Base-by-base conservation (phyloP, 495 filamentous ascomycete species). In the Achaetomiella virescens region DNA sequence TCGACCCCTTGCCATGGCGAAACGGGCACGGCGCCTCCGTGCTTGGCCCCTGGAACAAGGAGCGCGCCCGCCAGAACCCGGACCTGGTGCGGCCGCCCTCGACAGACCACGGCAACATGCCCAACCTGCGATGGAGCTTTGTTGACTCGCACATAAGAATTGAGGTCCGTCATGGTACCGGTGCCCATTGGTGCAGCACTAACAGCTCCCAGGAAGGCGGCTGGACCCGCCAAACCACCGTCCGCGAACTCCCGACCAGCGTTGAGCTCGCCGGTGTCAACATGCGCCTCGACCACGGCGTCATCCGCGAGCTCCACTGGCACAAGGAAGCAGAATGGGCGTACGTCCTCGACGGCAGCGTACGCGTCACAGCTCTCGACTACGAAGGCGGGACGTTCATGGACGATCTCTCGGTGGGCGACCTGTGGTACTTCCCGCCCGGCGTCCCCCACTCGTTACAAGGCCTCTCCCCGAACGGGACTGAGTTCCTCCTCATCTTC, bases 391-490 rank as follows among this genome's bases (percentile, higher is more conserved):
- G 79, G 22, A 83, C 77, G 61, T 87, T 86, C 62, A 80, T 86
- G 51, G 84, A 87, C 55, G 84, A 87, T 61, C 70, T 87, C n/a
- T 73, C 80, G 54, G 80, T 80, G 52, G 85, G 85, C 14, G 85
- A 89, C 64, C 70, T 88, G 2, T 89, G 85, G 85, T 89, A 87
- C 62, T 89, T 87, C 69, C 85, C 84, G n/a, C 76, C 79, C 24
- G 85, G 85, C 11, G 78, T 85, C 38, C 84, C 85, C 2, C 85
- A 89, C 67, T 84, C 81, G 0, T 75, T 89, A 6, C 85, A 89
- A 54, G 85, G 84, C 4, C 72, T 89, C 0, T 70, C 78, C 53
- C 70, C 76, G 8, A 84, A 87, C 58, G 85, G 84, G 24, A 86
- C 82, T 21, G 85, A 88, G 63, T 89, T 87, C 60, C 74, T 89